A percentile compares a stretch with the other conserved stretches of the same genome.
Conservation (phyloP, 306 rosid genomes). For the Clitoria ternatea region DNA sequence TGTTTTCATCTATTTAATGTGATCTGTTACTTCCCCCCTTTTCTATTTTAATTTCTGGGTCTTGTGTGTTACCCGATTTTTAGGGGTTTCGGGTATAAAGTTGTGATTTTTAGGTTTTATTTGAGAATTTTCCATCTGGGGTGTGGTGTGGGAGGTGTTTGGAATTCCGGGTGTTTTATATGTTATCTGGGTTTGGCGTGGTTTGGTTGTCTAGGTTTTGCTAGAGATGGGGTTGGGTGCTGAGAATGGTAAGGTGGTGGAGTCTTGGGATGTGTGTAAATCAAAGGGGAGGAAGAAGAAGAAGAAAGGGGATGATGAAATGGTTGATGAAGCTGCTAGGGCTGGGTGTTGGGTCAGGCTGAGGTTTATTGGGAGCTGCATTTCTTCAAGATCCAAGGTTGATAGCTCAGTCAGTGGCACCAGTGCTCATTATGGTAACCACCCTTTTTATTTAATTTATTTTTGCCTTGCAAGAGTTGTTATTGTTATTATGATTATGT, state of each 20-base stretch:
- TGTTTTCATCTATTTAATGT: conserved; percentile 37
- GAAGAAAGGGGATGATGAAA: conserved; percentile 44
- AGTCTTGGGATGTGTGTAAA: conserved; percentile 69
- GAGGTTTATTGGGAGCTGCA: conserved; percentile 85
- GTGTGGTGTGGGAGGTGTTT: conserved; percentile 28
- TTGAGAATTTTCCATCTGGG: conserved; percentile 23
- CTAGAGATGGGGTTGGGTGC: conserved; percentile 66
- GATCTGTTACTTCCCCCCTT: conserved; percentile 36
- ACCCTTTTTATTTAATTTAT: conserved; percentile 19
- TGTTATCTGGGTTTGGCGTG: conserved; percentile 44
- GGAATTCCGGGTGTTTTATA: conserved; percentile 35
- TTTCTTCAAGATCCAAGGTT: conserved; percentile 98
- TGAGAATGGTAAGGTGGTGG: conserved; percentile 75
- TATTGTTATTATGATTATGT: not conserved
- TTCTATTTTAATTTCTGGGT: conserved; percentile 15
- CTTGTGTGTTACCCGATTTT: not conserved
- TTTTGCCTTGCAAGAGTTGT: not conserved
- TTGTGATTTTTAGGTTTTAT: conserved; percentile 31
- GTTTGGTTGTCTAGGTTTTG: conserved; percentile 38
- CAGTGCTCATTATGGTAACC: conserved; percentile 74
- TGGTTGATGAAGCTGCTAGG: conserved; percentile 40
- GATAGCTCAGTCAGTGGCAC: conserved; percentile 83
- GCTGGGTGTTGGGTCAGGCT: conserved; percentile 84
- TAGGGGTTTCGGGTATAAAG: conserved; percentile 21
- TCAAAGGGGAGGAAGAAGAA: conserved; percentile 60